A percentile compares a stretch with the other conserved stretches of the same genome.
Evolutionary conservation across 2,329 filamentous ascomycete genomes (phyloP).

Genomic region (Xylariales sp.): DNA sequence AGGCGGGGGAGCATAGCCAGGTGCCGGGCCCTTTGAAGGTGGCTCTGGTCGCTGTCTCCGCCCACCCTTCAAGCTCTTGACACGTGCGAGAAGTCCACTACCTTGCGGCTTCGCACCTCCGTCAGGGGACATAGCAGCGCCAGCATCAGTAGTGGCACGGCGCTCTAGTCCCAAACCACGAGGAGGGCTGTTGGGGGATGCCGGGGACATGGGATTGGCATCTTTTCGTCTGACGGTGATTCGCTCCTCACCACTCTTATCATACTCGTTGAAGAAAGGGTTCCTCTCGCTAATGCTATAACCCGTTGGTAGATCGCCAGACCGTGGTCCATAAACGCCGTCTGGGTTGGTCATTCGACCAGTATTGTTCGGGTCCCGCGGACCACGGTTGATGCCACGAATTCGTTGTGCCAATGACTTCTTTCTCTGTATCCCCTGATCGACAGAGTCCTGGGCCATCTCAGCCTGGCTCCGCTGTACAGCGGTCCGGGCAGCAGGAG

Average conservation of each 20-base stretch:
- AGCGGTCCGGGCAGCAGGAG: conserved; percentile 76
- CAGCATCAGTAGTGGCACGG: conserved; percentile 57
- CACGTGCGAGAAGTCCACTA: conserved; percentile 67
- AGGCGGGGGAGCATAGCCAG: too few relatives aligned
- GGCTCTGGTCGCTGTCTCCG: conserved; percentile 43
- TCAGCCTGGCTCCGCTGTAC: conserved; percentile 73
- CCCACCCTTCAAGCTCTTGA: conserved; percentile 77
- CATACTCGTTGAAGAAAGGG: conserved; percentile 81
- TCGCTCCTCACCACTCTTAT: conserved; percentile 45
- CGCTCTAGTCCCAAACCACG: conserved; percentile 53
- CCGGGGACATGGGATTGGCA: conserved; percentile 27
- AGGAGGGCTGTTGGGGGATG: conserved; percentile 55
- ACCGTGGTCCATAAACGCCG: conserved; percentile 34
- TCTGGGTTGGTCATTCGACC: conserved; percentile 57
- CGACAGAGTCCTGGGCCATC: conserved; percentile 50
- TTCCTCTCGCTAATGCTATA: conserved; percentile 51
- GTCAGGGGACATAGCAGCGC: conserved; percentile 31
- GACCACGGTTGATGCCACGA: conserved; percentile 73
- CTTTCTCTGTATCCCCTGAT: conserved; percentile 72
- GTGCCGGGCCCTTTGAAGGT: too few relatives aligned
- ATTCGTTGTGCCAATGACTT: conserved; percentile 93
- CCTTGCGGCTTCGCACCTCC: conserved; percentile 37
- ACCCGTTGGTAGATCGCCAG: conserved; percentile 33
- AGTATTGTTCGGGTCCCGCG: conserved; percentile 53
- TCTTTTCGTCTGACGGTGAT: conserved; percentile 40